Evolutionary conservation across 176 grass and related monocot species (phyloP).

Genomic region (Microstegium vimineum): DNA sequence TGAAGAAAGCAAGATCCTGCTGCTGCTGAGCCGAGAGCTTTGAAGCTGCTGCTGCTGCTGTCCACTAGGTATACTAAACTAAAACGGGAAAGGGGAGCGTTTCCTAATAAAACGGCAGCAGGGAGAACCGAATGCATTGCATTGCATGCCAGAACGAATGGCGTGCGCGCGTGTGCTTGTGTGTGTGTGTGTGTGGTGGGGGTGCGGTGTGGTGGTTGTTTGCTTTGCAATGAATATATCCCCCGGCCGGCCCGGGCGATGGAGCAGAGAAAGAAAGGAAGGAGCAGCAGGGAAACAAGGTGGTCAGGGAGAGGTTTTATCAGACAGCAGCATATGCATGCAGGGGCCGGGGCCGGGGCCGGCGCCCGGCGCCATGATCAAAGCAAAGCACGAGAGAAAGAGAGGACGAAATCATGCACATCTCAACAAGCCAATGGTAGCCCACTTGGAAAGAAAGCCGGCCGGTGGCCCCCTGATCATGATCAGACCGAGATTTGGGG

Average conservation of each 20-base stretch:
- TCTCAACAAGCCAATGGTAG: slow-evolving; percentile 4
- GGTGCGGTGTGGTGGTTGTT: neutral
- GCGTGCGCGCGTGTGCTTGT: neutral
- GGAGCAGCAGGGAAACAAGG: slow-evolving; percentile 32
- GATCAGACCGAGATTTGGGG: slow-evolving; percentile 42
- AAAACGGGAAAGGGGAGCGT: slow-evolving; percentile 62
- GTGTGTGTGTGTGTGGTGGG: neutral
- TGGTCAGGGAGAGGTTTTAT: slow-evolving; percentile 40
- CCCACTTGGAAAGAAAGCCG: slow-evolving; percentile 41
- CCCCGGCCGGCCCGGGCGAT: neutral
- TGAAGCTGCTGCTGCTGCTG: neutral
- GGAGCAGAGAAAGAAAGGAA: neutral
- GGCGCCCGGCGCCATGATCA: slow-evolving; percentile 29
- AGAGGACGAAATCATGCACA: slow-evolving; percentile 20
- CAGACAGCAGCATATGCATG: too few relatives aligned
- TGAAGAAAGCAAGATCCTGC: too few relatives aligned
- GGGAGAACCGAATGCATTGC: slow-evolving; percentile 23
- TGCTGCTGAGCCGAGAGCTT: too few relatives aligned
- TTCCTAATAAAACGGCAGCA: slow-evolving; percentile 90
- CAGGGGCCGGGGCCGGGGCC: neutral
- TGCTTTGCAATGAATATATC: neutral
- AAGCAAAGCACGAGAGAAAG: slow-evolving; percentile 13
- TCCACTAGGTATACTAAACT: slow-evolving; percentile 36
- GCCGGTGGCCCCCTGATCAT: slow-evolving; percentile 42
- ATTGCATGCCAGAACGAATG: neutral